These are phyloP conservation scores for Umbelopsis isabellina DNA, from an alignment of 192 early-diverging fungal species.

Conservation along the genomic window DNA sequence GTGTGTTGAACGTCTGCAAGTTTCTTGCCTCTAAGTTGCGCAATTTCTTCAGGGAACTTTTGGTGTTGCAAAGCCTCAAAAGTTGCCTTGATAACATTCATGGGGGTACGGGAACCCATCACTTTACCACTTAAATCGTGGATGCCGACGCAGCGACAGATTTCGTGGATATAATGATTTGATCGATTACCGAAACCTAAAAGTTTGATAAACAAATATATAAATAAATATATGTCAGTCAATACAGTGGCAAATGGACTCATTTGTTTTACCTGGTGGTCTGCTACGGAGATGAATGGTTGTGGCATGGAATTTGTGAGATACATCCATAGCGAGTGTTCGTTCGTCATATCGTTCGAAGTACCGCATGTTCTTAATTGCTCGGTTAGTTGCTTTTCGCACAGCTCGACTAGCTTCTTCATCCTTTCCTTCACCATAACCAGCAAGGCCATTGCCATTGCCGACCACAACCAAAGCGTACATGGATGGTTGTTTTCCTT, in stretches of 20 bases:
- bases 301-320: conserved; percentile 90
- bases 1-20: conserved; percentile 88
- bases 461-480: conserved; percentile 96
- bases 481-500: conserved; percentile 80
- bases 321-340: conserved; percentile 87
- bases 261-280: conserved; percentile 72
- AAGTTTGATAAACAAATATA: conserved; percentile 2
- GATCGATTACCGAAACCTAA: conserved; percentile 90
- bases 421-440: conserved; percentile 92
- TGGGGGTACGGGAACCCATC: conserved; percentile 88
- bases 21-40: conserved; percentile 82
- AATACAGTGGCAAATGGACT: not conserved
- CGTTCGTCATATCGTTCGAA: conserved; percentile 92
- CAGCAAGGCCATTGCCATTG: conserved; percentile 87
- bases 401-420: conserved; percentile 79
- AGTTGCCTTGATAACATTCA: conserved; percentile 98
- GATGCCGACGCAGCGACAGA: conserved; percentile 92
- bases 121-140: conserved; percentile 91
- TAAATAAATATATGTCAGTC: not conserved
- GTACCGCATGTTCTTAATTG: conserved; percentile 84
- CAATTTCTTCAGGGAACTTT: conserved; percentile 84
- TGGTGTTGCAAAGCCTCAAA: conserved; percentile 89
- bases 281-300: conserved; percentile 77
- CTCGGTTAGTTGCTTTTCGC: conserved; percentile 82
- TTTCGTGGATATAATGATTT: conserved; percentile 93